A percentile compares a stretch with the other conserved stretches of the same genome.
These are phyloP conservation scores for Pseudonitzschia multistriata DNA, from an alignment of 108 stramenopile species.

Conservation along the genomic window DNA sequence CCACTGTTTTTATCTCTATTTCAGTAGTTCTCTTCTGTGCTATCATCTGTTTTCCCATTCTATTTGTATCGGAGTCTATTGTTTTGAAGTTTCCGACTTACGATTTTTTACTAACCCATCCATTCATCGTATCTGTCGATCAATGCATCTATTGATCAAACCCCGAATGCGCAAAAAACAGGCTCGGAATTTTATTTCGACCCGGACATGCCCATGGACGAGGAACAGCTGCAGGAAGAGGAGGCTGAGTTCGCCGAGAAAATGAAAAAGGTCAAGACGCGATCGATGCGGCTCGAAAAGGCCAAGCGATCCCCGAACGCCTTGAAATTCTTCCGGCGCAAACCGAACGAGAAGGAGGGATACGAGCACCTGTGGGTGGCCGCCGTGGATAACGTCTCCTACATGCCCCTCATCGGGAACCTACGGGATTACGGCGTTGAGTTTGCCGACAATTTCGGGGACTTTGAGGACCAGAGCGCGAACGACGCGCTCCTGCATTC, in stretches of 20 bases:
- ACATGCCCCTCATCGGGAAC: conserved; percentile 61
- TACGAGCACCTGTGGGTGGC: conserved; percentile 78
- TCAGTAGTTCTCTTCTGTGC: too few species aligned
- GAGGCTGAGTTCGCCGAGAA: conserved; percentile 61
- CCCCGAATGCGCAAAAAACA: not conserved
- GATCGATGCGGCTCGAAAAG: conserved; percentile 56
- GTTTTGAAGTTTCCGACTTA: not conserved
- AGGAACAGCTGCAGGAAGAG: conserved; percentile 30
- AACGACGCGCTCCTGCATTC: conserved; percentile 54
- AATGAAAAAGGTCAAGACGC: conserved; percentile 45
- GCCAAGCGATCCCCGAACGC: conserved; percentile 65
- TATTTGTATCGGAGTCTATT: not conserved
- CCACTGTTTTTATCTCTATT: not conserved
- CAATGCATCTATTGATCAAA: too few species aligned
- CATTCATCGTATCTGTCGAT: too few species aligned
- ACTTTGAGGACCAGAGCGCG: conserved; percentile 63
- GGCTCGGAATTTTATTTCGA: conserved; percentile 27
- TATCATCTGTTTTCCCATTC: too few species aligned
- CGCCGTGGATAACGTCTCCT: conserved; percentile 74
- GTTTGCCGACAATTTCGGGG: conserved; percentile 86
- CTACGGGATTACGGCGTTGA: conserved; percentile 81
- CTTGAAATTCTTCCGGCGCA: conserved; percentile 57
- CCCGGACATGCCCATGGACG: conserved; percentile 26
- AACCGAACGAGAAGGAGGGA: conserved; percentile 66
- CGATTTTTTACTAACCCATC: not conserved